Conservation (phyloP, 306 rosid genomes). For the Rubus parviflorus region DNA sequence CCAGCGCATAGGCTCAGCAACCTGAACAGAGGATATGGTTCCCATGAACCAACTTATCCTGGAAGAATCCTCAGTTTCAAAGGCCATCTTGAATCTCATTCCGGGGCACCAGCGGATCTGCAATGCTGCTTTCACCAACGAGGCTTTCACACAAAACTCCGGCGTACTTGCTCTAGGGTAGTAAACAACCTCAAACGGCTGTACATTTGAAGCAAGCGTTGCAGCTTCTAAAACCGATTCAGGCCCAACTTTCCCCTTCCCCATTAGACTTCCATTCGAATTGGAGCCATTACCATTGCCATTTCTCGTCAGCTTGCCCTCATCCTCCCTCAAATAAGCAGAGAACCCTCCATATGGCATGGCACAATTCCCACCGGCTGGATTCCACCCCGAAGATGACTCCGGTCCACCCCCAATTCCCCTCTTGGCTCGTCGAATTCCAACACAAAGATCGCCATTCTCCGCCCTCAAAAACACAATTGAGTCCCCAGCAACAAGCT, state of each 20-base stretch:
- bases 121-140: slow-evolving; percentile 61
- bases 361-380: slow-evolving; percentile 57
- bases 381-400: slow-evolving; percentile 71
- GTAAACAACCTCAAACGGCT: slow-evolving; percentile 81
- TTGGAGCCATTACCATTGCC: slow-evolving; percentile 42
- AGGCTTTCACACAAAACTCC: slow-evolving; percentile 81
- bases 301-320: slow-evolving; percentile 46
- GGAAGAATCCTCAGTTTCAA: slow-evolving; percentile 87
- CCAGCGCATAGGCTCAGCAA: slow-evolving; percentile 75
- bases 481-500: slow-evolving; percentile 89
- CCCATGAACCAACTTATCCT: slow-evolving; percentile 95
- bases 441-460: slow-evolving; percentile 85
- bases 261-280: slow-evolving; percentile 42
- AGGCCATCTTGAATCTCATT: slow-evolving; percentile 94
- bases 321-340: slow-evolving; percentile 54
- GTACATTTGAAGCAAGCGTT: slow-evolving; percentile 62
- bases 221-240: slow-evolving; percentile 77
- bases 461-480: slow-evolving; percentile 81
- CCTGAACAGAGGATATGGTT: slow-evolving; percentile 74
- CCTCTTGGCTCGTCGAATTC: slow-evolving; percentile 82
- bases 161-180: slow-evolving; percentile 91
- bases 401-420: slow-evolving; percentile 69
- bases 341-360: slow-evolving; percentile 63
- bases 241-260: slow-evolving; percentile 66
- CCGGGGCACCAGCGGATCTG: slow-evolving; percentile 76